Conservation (phyloP, 1,139 yeast genomes). For the Casaregolazyma suthepensis region DNA sequence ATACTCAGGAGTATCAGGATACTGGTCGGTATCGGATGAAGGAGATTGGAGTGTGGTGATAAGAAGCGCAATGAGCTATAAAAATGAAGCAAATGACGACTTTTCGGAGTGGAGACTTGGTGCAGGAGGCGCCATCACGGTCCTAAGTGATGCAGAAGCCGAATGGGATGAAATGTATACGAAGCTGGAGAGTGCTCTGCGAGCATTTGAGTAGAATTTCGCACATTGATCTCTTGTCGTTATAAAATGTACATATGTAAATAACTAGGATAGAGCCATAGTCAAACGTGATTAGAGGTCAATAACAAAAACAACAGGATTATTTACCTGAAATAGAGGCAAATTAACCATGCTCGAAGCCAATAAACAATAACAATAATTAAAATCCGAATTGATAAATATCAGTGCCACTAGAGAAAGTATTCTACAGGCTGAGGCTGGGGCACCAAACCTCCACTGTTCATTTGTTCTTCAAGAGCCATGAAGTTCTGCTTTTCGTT, state of each 20-base stretch:
- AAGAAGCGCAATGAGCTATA: slow-evolving; percentile 71
- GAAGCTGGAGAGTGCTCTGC: slow-evolving; percentile 66
- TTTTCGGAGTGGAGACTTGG: slow-evolving; percentile 68
- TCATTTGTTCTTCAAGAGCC: slow-evolving; percentile 16
- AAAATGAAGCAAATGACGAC: slow-evolving; percentile 39
- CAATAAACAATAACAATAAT: not conserved
- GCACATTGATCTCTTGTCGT: not conserved
- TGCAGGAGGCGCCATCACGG: slow-evolving; percentile 98
- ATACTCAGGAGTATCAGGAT: slow-evolving; percentile 93
- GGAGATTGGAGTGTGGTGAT: slow-evolving; percentile 97
- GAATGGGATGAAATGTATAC: slow-evolving; percentile 93
- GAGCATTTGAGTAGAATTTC: slow-evolving; percentile 25
- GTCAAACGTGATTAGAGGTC: not conserved
- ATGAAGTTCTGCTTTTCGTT: slow-evolving; percentile 39
- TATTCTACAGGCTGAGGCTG: slow-evolving; percentile 57
- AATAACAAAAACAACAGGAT: not conserved
- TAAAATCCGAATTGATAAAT: not conserved
- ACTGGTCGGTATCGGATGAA: slow-evolving; percentile 82
- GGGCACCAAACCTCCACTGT: slow-evolving; percentile 17
- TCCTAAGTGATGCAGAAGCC: slow-evolving; percentile 67
- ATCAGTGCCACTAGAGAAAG: slow-evolving; percentile 41
- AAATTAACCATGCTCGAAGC: not conserved
- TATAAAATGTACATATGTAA: not conserved
- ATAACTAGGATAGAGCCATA: not conserved
- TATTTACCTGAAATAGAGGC: not conserved